phyloP scores from a whole-genome alignment of 345 rosid species.

The Pistacia vera region DNA sequence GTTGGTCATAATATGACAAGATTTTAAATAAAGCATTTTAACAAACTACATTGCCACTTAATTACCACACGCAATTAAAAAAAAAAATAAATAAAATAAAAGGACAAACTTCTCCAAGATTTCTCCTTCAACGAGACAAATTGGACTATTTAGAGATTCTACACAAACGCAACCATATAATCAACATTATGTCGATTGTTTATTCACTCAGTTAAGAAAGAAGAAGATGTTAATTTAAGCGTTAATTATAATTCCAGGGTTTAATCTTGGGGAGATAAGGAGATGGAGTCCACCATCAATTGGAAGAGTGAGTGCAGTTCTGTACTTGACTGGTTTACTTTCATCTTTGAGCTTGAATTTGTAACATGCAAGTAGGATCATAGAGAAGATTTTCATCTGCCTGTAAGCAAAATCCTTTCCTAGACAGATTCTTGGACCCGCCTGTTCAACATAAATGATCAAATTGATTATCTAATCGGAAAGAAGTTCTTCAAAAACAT shows the following conservation, averaged over 20 bases:
- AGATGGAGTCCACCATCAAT: conserved; percentile 31
- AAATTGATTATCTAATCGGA: not conserved
- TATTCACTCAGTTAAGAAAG: too few species aligned
- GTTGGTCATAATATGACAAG: too few species aligned
- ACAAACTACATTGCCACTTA: too few species aligned
- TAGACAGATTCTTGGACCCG: conserved; percentile 35
- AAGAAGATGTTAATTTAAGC: too few species aligned
- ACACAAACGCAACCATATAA: not conserved
- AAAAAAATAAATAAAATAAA: too few species aligned
- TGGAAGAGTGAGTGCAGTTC: conserved; percentile 25
- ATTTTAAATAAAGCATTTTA: too few species aligned
- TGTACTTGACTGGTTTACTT: conserved; percentile 2
- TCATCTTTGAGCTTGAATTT: conserved; percentile 23
- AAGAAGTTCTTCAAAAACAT: not conserved
- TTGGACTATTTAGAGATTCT: not conserved
- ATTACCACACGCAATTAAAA: too few species aligned
- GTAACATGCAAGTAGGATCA: conserved; percentile 20
- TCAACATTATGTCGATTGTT: not conserved
- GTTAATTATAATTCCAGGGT: not conserved
- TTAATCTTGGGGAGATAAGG: conserved; percentile 20
- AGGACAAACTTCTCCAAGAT: too few species aligned
- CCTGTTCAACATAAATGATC: conserved; percentile 8
- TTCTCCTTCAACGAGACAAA: not conserved
- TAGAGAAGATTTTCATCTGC: conserved; percentile 31
- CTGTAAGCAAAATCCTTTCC: conserved; percentile 37